Percentiles rank a stretch among this genome's conserved stretches.
These are phyloP conservation scores for Verticillium alfalfae DNA, from an alignment of 2,329 filamentous ascomycete genomes.

Conservation along the genomic window DNA sequence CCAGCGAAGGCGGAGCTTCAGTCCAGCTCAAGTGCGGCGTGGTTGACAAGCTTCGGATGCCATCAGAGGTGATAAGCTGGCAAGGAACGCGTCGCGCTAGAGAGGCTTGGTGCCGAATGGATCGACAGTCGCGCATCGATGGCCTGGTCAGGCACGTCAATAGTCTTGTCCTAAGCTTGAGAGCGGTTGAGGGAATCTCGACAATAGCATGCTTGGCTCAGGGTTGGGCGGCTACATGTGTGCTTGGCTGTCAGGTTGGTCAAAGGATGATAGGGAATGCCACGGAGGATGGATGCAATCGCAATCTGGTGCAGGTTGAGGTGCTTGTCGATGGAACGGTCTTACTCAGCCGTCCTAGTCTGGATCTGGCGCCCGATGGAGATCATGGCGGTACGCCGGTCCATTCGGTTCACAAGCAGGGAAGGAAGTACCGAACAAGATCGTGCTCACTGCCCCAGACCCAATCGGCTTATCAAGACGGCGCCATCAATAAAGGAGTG, in stretches of 20 bases:
- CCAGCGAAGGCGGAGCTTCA: not conserved
- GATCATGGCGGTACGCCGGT: not conserved
- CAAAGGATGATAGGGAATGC: not conserved
- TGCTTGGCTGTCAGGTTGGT: not conserved
- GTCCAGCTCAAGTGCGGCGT: not conserved
- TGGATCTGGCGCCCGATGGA: not conserved
- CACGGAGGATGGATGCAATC: not conserved
- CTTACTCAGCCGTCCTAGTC: not conserved
- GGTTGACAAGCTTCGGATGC: not conserved
- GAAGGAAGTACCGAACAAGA: not conserved
- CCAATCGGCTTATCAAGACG: not conserved
- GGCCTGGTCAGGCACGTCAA: not conserved
- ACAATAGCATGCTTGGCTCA: not conserved
- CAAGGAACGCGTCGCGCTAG: not conserved
- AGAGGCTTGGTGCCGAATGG: not conserved
- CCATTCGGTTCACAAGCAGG: not conserved
- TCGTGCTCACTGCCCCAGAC: not conserved
- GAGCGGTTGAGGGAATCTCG: not conserved
- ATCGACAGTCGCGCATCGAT: not conserved
- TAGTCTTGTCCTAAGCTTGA: not conserved
- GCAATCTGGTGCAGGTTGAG: not conserved
- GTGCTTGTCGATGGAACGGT: not conserved
- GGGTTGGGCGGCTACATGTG: not conserved
- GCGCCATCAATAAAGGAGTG: not conserved
- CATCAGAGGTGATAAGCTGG: not conserved